Conservation (phyloP, 2,329 filamentous ascomycete species). For the Aureobasidium sp. region DNA sequence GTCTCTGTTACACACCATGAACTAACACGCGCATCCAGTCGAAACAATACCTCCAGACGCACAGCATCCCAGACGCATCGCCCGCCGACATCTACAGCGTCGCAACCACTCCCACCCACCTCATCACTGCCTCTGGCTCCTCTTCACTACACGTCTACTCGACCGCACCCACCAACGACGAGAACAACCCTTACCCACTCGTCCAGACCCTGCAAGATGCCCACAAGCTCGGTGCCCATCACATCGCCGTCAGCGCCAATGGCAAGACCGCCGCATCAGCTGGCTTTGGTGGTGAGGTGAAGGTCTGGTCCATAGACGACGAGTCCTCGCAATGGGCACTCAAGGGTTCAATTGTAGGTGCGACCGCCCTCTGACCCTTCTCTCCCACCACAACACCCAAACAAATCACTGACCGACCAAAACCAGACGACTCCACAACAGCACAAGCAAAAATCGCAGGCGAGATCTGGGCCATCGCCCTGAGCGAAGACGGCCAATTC, state of each 20-base stretch:
- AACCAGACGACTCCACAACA: conserved; percentile 42
- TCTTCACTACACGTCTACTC: conserved; percentile 75
- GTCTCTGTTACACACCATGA: neutral
- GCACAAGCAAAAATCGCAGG: conserved; percentile 38
- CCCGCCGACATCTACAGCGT: conserved; percentile 30
- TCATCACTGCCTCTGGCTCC: conserved; percentile 79
- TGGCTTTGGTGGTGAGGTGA: conserved; percentile 83
- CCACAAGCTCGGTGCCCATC: conserved; percentile 86
- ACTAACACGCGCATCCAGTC: conserved; percentile 50
- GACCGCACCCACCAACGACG: conserved; percentile 35
- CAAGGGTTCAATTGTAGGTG: conserved; percentile 40
- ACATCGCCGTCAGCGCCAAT: conserved; percentile 63
- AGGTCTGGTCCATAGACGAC: conserved; percentile 60
- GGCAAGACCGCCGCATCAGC: conserved; percentile 70
- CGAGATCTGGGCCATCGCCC: conserved; percentile 78
- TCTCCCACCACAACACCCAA: neutral
- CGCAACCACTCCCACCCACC: conserved; percentile 31
- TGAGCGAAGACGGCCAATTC: conserved; percentile 76
- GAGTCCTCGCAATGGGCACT: conserved; percentile 42
- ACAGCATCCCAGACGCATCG: conserved; percentile 67
- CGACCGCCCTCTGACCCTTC: conserved; percentile 17
- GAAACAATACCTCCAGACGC: conserved; percentile 93
- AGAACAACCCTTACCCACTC: conserved; percentile 54
- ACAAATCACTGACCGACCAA: neutral
- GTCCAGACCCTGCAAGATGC: conserved; percentile 70